These are phyloP conservation scores for Calocybe gambosa DNA, from an alignment of 1,284 basidiomycete species.

Conservation along the genomic window DNA sequence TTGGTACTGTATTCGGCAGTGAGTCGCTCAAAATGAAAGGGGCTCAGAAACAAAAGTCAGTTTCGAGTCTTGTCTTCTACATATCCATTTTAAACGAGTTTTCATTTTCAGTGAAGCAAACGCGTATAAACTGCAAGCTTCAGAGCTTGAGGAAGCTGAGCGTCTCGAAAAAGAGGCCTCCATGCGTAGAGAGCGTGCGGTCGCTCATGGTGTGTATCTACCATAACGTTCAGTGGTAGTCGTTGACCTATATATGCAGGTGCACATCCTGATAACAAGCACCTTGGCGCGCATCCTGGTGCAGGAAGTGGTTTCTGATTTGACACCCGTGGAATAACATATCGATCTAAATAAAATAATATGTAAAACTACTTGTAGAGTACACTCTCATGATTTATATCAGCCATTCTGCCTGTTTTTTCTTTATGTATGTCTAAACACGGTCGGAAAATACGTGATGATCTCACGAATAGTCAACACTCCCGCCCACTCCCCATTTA, in stretches of 20 bases:
- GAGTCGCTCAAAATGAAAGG: conserved; percentile 44
- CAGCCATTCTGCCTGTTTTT: no score
- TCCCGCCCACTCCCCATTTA: no score
- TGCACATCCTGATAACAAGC: conserved; percentile 33
- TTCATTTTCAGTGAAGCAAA: conserved; percentile 34
- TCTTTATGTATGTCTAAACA: no score
- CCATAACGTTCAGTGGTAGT: background rate
- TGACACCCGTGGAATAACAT: no score
- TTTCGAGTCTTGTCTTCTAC: background rate
- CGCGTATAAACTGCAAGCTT: conserved; percentile 38
- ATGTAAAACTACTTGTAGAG: no score
- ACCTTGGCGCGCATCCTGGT: conserved; percentile 11
- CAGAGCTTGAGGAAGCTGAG: conserved; percentile 49
- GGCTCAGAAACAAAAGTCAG: conserved; percentile 43
- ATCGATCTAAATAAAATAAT: no score
- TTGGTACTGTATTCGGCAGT: conserved; percentile 43
- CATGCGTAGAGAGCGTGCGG: conserved; percentile 44
- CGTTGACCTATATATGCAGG: conserved; percentile 16
- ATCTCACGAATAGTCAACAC: no score
- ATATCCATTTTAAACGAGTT: background rate
- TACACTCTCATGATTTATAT: no score
- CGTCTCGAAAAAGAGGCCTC: conserved; percentile 45
- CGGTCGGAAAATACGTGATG: no score
- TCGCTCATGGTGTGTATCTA: conserved; percentile 37
- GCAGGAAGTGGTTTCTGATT: no score